Base-by-base conservation (phyloP, 2,329 filamentous ascomycete genomes). In the Penicillium sp. region DNA sequence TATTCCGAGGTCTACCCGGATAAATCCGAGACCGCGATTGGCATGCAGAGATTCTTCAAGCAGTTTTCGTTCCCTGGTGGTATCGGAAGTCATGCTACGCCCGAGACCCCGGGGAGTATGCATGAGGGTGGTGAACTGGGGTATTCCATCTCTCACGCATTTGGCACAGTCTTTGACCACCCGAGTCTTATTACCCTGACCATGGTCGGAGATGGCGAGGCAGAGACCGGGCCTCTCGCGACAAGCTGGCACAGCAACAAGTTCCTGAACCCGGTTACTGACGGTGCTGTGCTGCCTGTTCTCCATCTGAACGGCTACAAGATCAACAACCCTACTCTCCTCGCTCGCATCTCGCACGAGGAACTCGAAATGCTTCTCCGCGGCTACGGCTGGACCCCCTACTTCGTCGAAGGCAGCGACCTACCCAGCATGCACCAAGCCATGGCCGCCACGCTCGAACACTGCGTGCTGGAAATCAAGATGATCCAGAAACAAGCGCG, bases 261-360 rank as follows among this genome's bases (percentile, higher is more conserved):
- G 75, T 93, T 92, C 78, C 83, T 93, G 66, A 92, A 93, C 72
- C 91, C 91, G 5, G 89, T 91, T 68, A 89, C 85, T 0, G 90
- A 93, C 70, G 91, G 91, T 31, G 91, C 90, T 44, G 91, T 93
- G 7, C 82, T 93, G 1, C 91, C 91, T 0, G 87, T 93, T 6
- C 83, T 93, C 11, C 90, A 93, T 75, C 82, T 93, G 38, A 93
- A 93, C 69, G 91, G 91, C 51, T 93, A 93, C 84, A 93, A 93
- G 82, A 93, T 93, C 81, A 91, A 91, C 81, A 91, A 92, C 76
- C 90, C 90, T 8, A 93, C 88, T 5, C 73, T 93, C 0, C 84
- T 93, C 17, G 87, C 90, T 15, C 87, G 91, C 67, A 89, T 93
- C 71, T 86, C 86, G 48, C 90, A 92, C 73, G 86, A 90, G 64